Evolutionary conservation across 208 protist species (phyloP).

Genomic region (Leishmania arabica): DNA sequence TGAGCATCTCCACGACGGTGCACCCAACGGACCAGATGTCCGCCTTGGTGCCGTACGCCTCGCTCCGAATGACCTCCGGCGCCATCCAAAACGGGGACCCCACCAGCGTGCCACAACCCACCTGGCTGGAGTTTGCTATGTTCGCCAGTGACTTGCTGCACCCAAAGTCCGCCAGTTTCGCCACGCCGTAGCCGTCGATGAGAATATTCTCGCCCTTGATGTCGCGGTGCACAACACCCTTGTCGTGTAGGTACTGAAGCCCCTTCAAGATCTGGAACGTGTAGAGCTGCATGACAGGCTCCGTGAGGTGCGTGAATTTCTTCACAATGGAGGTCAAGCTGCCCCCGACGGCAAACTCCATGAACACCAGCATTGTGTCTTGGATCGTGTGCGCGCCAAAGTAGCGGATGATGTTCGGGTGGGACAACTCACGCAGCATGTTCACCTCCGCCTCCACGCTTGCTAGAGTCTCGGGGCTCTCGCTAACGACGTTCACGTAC

Average conservation of each 20-base stretch:
- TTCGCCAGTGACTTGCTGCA: conserved; percentile 77
- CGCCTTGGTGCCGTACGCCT: conserved; percentile 83
- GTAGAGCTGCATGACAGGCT: conserved; percentile 79
- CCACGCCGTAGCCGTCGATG: conserved; percentile 79
- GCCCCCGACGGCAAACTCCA: conserved; percentile 91
- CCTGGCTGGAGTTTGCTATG: conserved; percentile 53
- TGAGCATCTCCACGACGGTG: conserved; percentile 93
- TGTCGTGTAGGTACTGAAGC: conserved; percentile 87
- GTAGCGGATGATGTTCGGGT: conserved; percentile 89
- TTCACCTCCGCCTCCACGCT: conserved; percentile 72
- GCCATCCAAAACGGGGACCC: conserved; percentile 91
- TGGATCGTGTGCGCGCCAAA: conserved; percentile 70
- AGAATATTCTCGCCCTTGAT: conserved; percentile 94
- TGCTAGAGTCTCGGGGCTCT: conserved; percentile 48
- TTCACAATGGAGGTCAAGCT: conserved; percentile 77
- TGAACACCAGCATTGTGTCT: conserved; percentile 85
- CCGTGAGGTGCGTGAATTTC: conserved; percentile 75
- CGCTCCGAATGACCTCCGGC: conserved; percentile 85
- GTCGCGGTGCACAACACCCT: conserved; percentile 90
- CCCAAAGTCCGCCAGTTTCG: conserved; percentile 92
- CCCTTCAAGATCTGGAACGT: conserved; percentile 78
- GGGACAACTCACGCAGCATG: conserved; percentile 73
- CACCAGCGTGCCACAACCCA: conserved; percentile 68
- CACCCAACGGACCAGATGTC: conserved; percentile 95
- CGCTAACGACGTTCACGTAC: conserved; percentile 61